Percentiles rank a stretch among this genome's conserved stretches.
phyloP scores from a whole-genome alignment of 768 basidiomycete species.

The Tricholoma matsutake region DNA sequence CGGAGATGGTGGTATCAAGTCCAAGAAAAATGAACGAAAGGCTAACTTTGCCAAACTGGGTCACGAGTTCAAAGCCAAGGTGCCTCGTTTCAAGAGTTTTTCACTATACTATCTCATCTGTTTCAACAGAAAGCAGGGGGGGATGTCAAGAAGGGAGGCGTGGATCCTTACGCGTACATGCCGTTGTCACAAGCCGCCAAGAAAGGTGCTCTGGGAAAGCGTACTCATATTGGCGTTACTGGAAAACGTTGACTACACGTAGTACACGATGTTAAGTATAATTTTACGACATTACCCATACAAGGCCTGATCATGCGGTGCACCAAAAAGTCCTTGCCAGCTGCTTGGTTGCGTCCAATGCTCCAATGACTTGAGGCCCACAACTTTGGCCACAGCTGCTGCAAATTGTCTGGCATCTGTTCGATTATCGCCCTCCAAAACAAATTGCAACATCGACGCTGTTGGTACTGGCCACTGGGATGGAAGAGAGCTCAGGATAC shows the following conservation, averaged over 20 bases:
- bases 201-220: constrained; percentile 41
- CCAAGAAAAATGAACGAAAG: constrained; percentile 57
- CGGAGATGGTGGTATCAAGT: constrained; percentile 42
- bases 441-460: constrained; percentile 67
- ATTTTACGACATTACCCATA: constrained; percentile 47
- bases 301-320: constrained; percentile 68
- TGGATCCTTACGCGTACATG: constrained; percentile 94
- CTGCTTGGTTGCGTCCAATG: constrained; percentile 64
- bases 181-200: constrained; percentile 81
- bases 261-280: constrained; percentile 7
- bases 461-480: constrained; percentile 49
- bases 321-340: constrained; percentile 68
- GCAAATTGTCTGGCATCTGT: constrained; percentile 66
- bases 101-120: constrained; percentile 8
- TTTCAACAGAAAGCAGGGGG: constrained; percentile 84
- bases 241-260: constrained; percentile 47
- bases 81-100: constrained; percentile 31
- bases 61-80: constrained; percentile 95
- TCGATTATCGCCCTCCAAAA: constrained; percentile 80
- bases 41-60: constrained; percentile 51
- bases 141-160: constrained; percentile 81
- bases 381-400: constrained; percentile 44
- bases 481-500: constrained; percentile 60
- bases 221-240: constrained; percentile 51
- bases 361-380: constrained; percentile 33